Evolutionary conservation across 1,139 yeast species (phyloP).

Genomic region (Debaryomyces singareniensis): DNA sequence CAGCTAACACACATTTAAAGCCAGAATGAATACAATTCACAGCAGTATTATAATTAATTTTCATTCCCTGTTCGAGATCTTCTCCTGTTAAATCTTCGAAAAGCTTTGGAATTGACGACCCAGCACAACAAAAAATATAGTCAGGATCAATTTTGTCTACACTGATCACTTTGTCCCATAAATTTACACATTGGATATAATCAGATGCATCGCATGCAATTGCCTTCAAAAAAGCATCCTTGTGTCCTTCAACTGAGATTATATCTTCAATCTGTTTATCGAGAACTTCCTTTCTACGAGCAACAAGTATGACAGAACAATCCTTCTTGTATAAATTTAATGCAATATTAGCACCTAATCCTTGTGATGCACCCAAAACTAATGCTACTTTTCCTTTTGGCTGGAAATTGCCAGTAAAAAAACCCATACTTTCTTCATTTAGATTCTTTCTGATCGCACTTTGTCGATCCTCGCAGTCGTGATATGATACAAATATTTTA

Average conservation of each 20-base stretch:
- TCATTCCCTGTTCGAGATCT: constrained; percentile 57
- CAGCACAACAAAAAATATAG: constrained; percentile 80
- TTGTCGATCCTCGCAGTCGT: too few relatives aligned
- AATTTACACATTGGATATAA: constrained; percentile 39
- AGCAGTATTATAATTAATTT: constrained; percentile 68
- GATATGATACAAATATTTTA: too few relatives aligned
- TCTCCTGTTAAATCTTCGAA: constrained; percentile 59
- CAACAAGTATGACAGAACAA: constrained; percentile 66
- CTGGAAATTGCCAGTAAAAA: constrained; percentile 20
- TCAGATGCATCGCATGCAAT: constrained; percentile 56
- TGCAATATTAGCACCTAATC: constrained; percentile 82
- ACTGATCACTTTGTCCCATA: constrained; percentile 24
- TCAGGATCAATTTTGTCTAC: constrained; percentile 48
- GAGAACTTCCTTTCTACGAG: constrained; percentile 63
- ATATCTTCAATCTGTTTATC: constrained; percentile 42
- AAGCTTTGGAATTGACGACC: constrained; percentile 74
- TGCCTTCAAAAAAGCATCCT: constrained; percentile 21
- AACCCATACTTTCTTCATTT: constrained; percentile 16
- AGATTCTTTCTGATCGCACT: too few relatives aligned
- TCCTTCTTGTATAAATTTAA: constrained; percentile 47
- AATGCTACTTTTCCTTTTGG: constrained; percentile 54
- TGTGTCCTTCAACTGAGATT: constrained; percentile 11
- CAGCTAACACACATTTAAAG: constrained; percentile 29
- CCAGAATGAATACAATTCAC: constrained; percentile 63
- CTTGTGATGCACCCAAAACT: constrained; percentile 95